These are phyloP conservation scores for Suillus alpinus DNA, from an alignment of 768 basidiomycete species.

Conservation along the genomic window DNA sequence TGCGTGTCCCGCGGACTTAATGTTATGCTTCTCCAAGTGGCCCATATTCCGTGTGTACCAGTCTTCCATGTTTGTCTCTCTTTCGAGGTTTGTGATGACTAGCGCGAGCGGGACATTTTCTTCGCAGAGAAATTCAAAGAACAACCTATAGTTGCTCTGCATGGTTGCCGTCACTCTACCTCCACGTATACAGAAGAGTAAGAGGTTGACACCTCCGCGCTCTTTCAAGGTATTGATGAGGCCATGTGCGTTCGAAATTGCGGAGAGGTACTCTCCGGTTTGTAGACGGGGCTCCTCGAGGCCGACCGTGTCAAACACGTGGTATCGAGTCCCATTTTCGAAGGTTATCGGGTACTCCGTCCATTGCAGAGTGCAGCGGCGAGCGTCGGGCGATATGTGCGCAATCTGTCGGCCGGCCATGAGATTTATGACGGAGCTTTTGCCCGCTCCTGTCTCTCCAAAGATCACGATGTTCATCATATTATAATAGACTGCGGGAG, in stretches of 20 bases:
- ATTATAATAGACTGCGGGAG: background rate
- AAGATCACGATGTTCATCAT: conserved; percentile 39
- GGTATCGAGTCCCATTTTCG: conserved; percentile 16
- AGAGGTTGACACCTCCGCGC: conserved; percentile 36
- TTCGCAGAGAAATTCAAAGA: conserved; percentile 41
- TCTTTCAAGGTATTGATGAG: conserved; percentile 32
- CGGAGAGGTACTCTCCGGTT: conserved; percentile 23
- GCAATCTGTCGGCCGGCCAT: conserved; percentile 25
- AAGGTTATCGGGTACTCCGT: conserved; percentile 25
- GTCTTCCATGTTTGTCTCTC: conserved; percentile 30
- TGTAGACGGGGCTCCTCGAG: conserved; percentile 31
- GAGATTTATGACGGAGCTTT: conserved; percentile 34
- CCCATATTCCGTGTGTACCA: conserved; percentile 32
- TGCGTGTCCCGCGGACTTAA: conserved; percentile 32
- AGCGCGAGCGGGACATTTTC: conserved; percentile 29
- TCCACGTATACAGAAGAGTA: conserved; percentile 41
- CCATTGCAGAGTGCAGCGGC: conserved; percentile 38
- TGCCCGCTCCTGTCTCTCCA: conserved; percentile 40
- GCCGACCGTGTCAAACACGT: conserved; percentile 33
- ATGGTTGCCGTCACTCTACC: conserved; percentile 36
- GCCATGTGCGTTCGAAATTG: conserved; percentile 26
- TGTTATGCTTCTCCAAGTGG: conserved; percentile 24
- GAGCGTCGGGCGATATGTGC: conserved; percentile 22
- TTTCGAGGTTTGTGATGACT: conserved; percentile 40
- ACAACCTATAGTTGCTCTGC: conserved; percentile 40